Percentiles rank a stretch among this genome's conserved stretches.
Conservation (phyloP, 2,329 filamentous ascomycete genomes). For the Cladophialophora immunda region DNA sequence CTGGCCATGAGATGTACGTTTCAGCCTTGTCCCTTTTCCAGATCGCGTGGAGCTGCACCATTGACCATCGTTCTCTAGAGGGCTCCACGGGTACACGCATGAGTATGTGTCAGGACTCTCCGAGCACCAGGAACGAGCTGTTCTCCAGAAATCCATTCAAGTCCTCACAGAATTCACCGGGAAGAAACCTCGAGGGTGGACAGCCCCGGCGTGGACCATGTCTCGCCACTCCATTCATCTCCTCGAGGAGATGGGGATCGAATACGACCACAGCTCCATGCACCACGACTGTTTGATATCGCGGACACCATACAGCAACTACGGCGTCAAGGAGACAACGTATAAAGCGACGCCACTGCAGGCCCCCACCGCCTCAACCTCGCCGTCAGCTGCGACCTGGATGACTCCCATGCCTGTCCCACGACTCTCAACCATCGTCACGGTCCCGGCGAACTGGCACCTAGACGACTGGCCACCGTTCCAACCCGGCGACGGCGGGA, state of each 20-base stretch:
- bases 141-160: conserved; percentile 79
- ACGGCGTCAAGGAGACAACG: background rate
- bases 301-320: conserved; percentile 5
- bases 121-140: conserved; percentile 75
- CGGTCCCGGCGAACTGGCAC: conserved; percentile 58
- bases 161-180: conserved; percentile 72
- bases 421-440: conserved; percentile 44
- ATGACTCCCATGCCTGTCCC: conserved; percentile 49
- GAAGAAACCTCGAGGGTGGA: conserved; percentile 73
- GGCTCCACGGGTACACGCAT: conserved; percentile 76
- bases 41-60: no score
- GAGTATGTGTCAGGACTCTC: conserved; percentile 77
- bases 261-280: conserved; percentile 59
- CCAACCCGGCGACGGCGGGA: conserved; percentile 45
- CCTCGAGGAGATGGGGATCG: conserved; percentile 53
- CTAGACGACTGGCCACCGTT: conserved; percentile 58
- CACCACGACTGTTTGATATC: conserved; percentile 52
- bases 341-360: no score
- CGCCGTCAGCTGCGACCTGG: conserved; percentile 7
- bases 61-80: conserved; percentile 47
- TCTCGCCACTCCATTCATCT: conserved; percentile 49
- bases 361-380: no score
- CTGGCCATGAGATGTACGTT: conserved; percentile 65
- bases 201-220: conserved; percentile 53
- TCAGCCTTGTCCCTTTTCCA: no score